Evolutionary conservation across 2,329 filamentous ascomycete species (phyloP), one percentile per base, ranked within the genome.

Genomic region (Cordyceps militaris): DNA sequence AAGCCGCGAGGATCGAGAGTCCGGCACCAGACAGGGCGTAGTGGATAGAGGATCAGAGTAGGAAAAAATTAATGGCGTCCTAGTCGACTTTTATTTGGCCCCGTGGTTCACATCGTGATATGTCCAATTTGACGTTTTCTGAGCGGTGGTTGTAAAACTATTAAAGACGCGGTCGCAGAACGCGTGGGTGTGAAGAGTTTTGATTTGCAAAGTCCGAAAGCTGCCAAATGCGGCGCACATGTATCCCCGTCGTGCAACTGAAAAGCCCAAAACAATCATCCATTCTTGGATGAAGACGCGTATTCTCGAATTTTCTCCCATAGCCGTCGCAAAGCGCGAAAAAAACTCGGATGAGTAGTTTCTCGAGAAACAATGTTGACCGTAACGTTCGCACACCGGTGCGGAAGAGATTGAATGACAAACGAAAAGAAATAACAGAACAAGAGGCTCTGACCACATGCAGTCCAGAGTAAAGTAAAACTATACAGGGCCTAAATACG

Each of bases 151-250:
- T 71, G 66, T 65, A 64, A 67, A 52, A 66, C 66, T 71, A 71
- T 68, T 66, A 72, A 68, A 47, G 64, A 65, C 69, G 67, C 65
- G 62, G 70, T 68, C 68, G 71, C 67, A 65, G 67, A 67, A 70
- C 64, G 67, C 64, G 66, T 69, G 68, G 66, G 64, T 70, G 71
- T 67, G 69, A 70, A 70, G 67, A 68, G 66, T 69, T 59, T 70
- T 72, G 66, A 71, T 69, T 73, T 73, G 71, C 65, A 69, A 67
- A 67, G 68, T 71, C 68, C 69, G 70, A 68, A 70, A 69, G 70
- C 66, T 72, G 71, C 66, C 68, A 72, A 67, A 71, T 63, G 66
- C 66, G 66, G 67, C 66, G 69, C 69, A 67, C 70, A 66, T 64
- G 68, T 66, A 66, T 70, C 63, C 68, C 66, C 64, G 69, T 72